Percentiles rank a stretch among this genome's conserved stretches.
phyloP scores from a whole-genome alignment of 108 stramenopile genomes.

The Fragilariopsis cylindrus region DNA sequence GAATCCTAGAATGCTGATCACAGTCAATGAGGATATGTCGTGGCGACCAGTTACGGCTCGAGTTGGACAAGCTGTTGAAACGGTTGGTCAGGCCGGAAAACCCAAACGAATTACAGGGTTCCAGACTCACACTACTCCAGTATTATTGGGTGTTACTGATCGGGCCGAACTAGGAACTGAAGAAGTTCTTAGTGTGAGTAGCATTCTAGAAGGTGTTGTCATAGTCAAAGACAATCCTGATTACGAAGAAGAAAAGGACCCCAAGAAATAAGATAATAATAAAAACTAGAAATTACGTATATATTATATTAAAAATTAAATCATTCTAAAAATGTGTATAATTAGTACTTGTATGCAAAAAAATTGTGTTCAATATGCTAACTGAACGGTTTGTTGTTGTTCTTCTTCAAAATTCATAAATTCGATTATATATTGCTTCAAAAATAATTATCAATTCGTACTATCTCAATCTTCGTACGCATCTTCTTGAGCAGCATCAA shows the following conservation, averaged over 20 bases:
- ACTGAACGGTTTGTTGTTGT: neutral
- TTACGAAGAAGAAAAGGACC: constrained; percentile 56
- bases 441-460: neutral
- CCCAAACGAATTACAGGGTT: constrained; percentile 99
- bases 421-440: neutral
- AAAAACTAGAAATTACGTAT: neutral
- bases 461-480: constrained; percentile 11
- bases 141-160: constrained; percentile 91
- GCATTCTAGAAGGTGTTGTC: constrained; percentile 95
- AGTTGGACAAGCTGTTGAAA: constrained; percentile 99
- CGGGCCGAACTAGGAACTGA: constrained; percentile 97
- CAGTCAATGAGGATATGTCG: constrained; percentile 89
- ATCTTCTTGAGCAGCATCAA: constrained; percentile 23
- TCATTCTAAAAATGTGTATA: neutral
- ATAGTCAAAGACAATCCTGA: constrained; percentile 92
- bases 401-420: neutral
- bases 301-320: neutral
- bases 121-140: constrained; percentile 99
- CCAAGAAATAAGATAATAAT: constrained; percentile 22
- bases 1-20: constrained; percentile 98
- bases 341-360: constrained; percentile 10
- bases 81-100: constrained; percentile 99
- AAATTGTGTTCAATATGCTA: neutral
- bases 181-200: constrained; percentile 86
- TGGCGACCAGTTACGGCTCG: constrained; percentile 94